Evolutionary conservation across 768 basidiomycete species (phyloP), one percentile per base, ranked within the genome.

Genomic region (Boletus reticuloceps): DNA sequence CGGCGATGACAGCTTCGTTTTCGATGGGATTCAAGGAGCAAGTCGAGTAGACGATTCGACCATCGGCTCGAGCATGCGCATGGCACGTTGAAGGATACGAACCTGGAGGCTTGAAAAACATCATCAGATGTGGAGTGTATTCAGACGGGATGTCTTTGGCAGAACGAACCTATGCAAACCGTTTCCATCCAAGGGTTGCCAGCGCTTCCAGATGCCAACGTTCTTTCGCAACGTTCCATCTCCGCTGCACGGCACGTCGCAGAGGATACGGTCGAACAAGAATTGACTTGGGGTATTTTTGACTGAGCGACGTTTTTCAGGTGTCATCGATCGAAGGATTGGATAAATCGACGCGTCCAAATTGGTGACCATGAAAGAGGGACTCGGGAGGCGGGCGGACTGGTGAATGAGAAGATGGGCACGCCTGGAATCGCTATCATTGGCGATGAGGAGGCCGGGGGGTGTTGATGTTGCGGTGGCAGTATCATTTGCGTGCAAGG

Each of bases 331-430:
- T 57, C 78, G 82, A 60, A 92, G 80, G 14, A 79, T 70, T 1
- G 91, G 91, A 62, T 85, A 94, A 58, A 86, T 87, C 29, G 91
- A 91, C 9, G 97, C 96, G 67, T 99, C 97, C 50, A 94, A 81
- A 68, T 98, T 98, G 25, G 96, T 98, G 17, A 98, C 95, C 82
- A 97, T 86, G 57, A 98, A 79, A 3, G 91, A 84, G 1, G 94
- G 92, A 50, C 88, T 91, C 0, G 96, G 94, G 36, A 99, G 82
- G 48, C 97, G 84, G 3, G 94, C 86, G n/a, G 91, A 90, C 69
- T 98, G 97, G 74, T 98, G 97, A 47, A 99, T 96, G 60, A 99
- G 86, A 61, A 99, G 83, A 69, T 98, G 94, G 2, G 94, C 90
- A 37, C 97, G 87, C 69, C 92, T 96, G 72, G 88, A 82, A 65